Conservation (phyloP, 139 green algal species). For the Pleodorina starrii region DNA sequence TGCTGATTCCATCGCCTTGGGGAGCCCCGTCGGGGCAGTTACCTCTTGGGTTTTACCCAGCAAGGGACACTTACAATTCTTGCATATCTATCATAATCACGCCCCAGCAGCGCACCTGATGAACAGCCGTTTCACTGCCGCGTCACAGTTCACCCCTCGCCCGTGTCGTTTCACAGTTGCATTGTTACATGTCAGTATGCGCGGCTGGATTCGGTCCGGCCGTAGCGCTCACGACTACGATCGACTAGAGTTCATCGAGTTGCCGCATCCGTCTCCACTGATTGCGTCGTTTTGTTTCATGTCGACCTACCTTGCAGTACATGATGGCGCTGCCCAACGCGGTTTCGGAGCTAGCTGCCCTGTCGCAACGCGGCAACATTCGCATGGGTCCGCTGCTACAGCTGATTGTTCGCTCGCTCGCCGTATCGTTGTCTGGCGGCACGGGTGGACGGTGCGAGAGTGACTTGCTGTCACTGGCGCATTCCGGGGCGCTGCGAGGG, state of each 20-base stretch:
- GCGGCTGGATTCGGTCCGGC: too few relatives aligned
- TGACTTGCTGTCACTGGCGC: constrained; percentile 50
- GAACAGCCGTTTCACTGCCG: too few relatives aligned
- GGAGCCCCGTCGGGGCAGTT: constrained; percentile 79
- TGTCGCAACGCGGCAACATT: constrained; percentile 53
- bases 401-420: constrained; percentile 51
- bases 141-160: too few relatives aligned
- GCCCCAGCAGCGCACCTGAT: too few relatives aligned
- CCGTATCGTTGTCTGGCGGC: constrained; percentile 13
- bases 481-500: constrained; percentile 49
- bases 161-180: too few relatives aligned
- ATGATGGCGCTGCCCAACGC: constrained; percentile 46
- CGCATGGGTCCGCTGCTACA: constrained; percentile 49
- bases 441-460: not conserved
- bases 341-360: constrained; percentile 54
- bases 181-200: too few relatives aligned
- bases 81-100: too few relatives aligned
- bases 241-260: too few relatives aligned
- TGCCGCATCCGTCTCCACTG: too few relatives aligned
- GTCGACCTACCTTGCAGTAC: constrained; percentile 31
- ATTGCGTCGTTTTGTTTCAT: too few relatives aligned
- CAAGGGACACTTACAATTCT: constrained; percentile 57
- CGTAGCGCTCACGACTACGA: too few relatives aligned
- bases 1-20: constrained; percentile 81
- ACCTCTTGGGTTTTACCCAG: constrained; percentile 77